phyloP scores from a whole-genome alignment of 1,284 basidiomycete genomes.

The Golubevia sp. region DNA sequence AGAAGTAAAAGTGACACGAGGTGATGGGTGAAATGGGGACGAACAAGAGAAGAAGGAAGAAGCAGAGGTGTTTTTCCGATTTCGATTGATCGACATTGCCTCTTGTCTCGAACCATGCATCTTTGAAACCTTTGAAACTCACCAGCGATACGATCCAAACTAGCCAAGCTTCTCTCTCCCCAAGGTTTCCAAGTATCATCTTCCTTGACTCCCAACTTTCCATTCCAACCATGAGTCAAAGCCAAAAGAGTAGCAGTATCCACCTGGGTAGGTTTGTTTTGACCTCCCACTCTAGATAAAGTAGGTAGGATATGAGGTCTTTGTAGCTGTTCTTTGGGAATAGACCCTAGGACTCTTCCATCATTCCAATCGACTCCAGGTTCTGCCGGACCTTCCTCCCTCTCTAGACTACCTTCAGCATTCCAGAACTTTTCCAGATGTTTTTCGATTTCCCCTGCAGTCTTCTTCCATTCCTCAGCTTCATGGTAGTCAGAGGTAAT shows the following conservation, averaged over 20 bases:
- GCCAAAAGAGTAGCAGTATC: slow-evolving; percentile 11
- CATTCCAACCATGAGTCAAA: slow-evolving; percentile 14
- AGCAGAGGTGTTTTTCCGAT: too few relatives aligned
- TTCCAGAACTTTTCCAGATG: slow-evolving; percentile 17
- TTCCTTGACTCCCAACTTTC: slow-evolving; percentile 1
- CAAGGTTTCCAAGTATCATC: slow-evolving; percentile 18
- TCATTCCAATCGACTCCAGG: slow-evolving; percentile 15
- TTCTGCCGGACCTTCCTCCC: slow-evolving; percentile 9
- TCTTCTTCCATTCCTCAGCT: slow-evolving; percentile 4
- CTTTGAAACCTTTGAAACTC: too few relatives aligned
- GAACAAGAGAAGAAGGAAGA: too few relatives aligned
- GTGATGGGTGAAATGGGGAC: too few relatives aligned
- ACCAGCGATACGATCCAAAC: slow-evolving; percentile 17
- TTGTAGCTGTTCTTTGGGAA: slow-evolving; percentile 9
- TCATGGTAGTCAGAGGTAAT: slow-evolving; percentile 4
- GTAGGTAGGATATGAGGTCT: slow-evolving; percentile 12
- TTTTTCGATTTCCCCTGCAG: slow-evolving; percentile 5
- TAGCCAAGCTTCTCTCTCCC: slow-evolving; percentile 17
- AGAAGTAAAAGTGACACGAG: too few relatives aligned
- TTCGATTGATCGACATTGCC: too few relatives aligned
- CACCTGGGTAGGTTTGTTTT: slow-evolving; percentile 14
- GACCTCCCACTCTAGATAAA: slow-evolving; percentile 7
- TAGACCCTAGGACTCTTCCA: slow-evolving; percentile 2
- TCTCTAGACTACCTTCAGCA: slow-evolving; percentile 4
- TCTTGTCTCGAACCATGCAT: too few relatives aligned